Evolutionary conservation across 176 grass and related monocot genomes (phyloP).

Genomic region (Cenchrus fungigraminus): DNA sequence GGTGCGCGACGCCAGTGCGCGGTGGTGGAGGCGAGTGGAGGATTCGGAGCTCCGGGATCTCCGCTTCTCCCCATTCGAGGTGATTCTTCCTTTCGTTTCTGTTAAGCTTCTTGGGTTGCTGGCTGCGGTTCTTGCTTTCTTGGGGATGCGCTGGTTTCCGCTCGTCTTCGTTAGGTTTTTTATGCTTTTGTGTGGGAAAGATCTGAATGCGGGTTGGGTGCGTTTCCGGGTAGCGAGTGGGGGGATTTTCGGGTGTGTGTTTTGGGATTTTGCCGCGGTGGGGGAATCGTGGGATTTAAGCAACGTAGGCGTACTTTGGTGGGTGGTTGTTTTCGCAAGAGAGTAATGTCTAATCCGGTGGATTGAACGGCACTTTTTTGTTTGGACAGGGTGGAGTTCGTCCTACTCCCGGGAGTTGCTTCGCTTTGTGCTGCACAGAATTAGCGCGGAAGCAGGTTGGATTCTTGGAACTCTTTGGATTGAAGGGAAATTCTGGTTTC

Average conservation of each 20-base stretch:
- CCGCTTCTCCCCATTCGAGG: conserved; percentile 43
- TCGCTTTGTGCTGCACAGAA: conserved; percentile 14
- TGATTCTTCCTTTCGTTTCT: conserved; percentile 9
- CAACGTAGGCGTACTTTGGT: conserved; percentile 32
- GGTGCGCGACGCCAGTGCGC: conserved; percentile 10
- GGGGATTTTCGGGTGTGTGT: conserved; percentile 33
- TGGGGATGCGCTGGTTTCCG: conserved; percentile 10
- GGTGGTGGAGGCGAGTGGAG: conserved; percentile 32
- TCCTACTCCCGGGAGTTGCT: conserved; percentile 19
- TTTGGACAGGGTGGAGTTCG: conserved; percentile 38
- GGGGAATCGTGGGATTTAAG: conserved; percentile 34
- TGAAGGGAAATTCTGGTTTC: conserved; percentile 18
- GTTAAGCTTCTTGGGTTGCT: neutral
- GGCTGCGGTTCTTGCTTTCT: conserved; percentile 1
- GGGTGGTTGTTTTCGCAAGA: conserved; percentile 35
- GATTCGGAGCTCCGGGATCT: conserved; percentile 40
- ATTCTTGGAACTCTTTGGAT: conserved; percentile 39
- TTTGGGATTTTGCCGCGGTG: conserved; percentile 28
- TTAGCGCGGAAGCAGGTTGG: conserved; percentile 41
- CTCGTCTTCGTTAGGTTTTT: neutral
- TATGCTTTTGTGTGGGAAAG: neutral
- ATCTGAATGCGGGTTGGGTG: conserved; percentile 42
- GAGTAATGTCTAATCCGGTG: conserved; percentile 31
- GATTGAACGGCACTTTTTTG: conserved; percentile 29
- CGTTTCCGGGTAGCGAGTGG: neutral